These are phyloP conservation scores for Dioscorea zingiberensis DNA, from an alignment of 106 monocot species.

Conservation along the genomic window DNA sequence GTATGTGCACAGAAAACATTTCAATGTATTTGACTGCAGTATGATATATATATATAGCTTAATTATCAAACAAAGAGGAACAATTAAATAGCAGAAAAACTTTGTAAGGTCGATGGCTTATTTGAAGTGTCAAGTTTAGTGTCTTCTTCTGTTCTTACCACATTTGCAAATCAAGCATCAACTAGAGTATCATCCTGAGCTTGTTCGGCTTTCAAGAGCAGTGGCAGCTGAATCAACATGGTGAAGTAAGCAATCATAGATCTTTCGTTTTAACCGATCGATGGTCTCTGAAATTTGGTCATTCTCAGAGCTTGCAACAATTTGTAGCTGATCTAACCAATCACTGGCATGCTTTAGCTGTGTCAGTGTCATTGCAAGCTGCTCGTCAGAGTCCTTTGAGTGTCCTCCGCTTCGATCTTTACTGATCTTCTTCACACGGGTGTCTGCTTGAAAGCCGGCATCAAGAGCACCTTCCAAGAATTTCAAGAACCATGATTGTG, in stretches of 20 bases:
- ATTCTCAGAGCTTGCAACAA: slow-evolving; percentile 12
- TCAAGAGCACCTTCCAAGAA: slow-evolving; percentile 61
- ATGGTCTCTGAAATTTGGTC: slow-evolving; percentile 35
- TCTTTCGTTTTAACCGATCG: slow-evolving; percentile 63
- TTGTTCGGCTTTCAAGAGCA: slow-evolving; percentile 37
- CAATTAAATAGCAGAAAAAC: too few species aligned
- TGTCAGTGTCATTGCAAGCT: slow-evolving; percentile 60
- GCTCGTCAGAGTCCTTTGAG: slow-evolving; percentile 36
- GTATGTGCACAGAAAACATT: too few species aligned
- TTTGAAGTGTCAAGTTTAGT: too few species aligned
- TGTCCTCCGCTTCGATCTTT: slow-evolving; percentile 17
- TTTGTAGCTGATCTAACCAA: slow-evolving; percentile 66
- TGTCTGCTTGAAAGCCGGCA: slow-evolving; percentile 44
- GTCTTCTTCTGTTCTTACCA: too few species aligned
- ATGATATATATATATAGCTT: too few species aligned
- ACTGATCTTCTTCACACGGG: slow-evolving; percentile 14
- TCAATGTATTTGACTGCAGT: too few species aligned
- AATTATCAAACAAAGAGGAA: too few species aligned
- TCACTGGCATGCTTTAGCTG: slow-evolving; percentile 77
- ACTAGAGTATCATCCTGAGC: too few species aligned
- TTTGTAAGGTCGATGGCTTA: too few species aligned
- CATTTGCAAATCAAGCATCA: slow-evolving; percentile 10
- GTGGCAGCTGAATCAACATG: slow-evolving; percentile 62
- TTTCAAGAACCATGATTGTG: slow-evolving; percentile 68
- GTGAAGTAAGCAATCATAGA: slow-evolving; percentile 61